Evolutionary conservation across 768 basidiomycete species (phyloP).

Genomic region (Panaeolus cyanescens): DNA sequence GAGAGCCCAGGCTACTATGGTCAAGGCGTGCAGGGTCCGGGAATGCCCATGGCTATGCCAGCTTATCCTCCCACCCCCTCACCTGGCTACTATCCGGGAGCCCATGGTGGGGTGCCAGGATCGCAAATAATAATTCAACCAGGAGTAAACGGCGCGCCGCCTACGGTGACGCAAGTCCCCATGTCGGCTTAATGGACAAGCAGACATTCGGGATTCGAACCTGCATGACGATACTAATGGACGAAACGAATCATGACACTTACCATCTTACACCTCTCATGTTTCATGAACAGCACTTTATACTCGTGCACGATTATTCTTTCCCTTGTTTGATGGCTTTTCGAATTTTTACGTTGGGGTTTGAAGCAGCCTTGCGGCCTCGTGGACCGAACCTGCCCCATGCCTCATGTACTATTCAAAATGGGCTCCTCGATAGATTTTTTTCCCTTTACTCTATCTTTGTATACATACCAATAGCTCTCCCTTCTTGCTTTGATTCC

Average conservation of each 20-base stretch:
- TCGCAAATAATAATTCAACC: slow-evolving; percentile 63
- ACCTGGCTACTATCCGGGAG: slow-evolving; percentile 26
- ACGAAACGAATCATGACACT: neutral
- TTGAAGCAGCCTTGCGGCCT: slow-evolving; percentile 12
- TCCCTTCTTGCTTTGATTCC: slow-evolving; percentile 5
- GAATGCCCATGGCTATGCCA: slow-evolving; percentile 25
- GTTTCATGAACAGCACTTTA: slow-evolving; percentile 1
- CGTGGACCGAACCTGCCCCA: slow-evolving; percentile 18
- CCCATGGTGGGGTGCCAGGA: slow-evolving; percentile 23
- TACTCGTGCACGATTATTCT: slow-evolving; percentile 4
- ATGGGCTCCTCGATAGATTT: slow-evolving; percentile 13
- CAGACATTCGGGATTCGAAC: slow-evolving; percentile 11
- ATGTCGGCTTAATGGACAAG: slow-evolving; percentile 28
- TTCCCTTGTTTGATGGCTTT: neutral
- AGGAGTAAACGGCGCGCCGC: slow-evolving; percentile 56
- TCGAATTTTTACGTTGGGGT: slow-evolving; percentile 1
- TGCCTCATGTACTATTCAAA: slow-evolving; percentile 18
- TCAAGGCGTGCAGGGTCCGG: slow-evolving; percentile 26
- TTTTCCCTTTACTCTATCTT: slow-evolving; percentile 2
- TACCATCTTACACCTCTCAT: neutral
- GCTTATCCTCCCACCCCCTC: slow-evolving; percentile 30
- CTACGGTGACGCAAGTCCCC: slow-evolving; percentile 65
- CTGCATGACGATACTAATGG: neutral
- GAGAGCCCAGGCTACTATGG: slow-evolving; percentile 69
- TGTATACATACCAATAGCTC: neutral